Percentiles rank a stretch among this genome's conserved stretches.
These are phyloP conservation scores for Diaporthe australafricana DNA, from an alignment of 2,329 filamentous ascomycete species.

Conservation along the genomic window DNA sequence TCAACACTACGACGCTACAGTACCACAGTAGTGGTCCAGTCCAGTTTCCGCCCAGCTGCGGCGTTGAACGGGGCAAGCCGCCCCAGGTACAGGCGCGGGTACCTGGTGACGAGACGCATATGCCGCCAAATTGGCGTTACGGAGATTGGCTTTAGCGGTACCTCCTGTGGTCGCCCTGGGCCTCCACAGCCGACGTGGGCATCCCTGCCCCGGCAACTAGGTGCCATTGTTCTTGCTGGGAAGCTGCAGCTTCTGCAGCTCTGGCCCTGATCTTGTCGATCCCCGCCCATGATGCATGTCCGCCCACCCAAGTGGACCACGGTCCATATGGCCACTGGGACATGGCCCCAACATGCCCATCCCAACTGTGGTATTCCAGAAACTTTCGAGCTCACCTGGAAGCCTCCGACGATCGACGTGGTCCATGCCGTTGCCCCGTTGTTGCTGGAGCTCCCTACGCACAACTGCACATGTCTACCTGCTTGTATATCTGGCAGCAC, in stretches of 20 bases:
- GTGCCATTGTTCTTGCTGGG: conserved; percentile 21
- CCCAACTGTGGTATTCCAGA: conserved; percentile 22
- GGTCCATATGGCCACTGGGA: conserved; percentile 23
- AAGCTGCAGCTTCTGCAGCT: conserved; percentile 3
- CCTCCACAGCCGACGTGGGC: conserved; percentile 24
- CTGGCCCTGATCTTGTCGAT: conserved; percentile 24
- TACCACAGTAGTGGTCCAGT: not conserved
- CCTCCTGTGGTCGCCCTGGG: conserved; percentile 7
- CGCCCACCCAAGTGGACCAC: not conserved
- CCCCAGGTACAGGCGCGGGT: conserved; percentile 26
- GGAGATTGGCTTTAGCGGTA: conserved; percentile 20
- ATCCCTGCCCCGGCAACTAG: conserved; percentile 20
- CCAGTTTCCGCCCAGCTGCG: conserved; percentile 6
- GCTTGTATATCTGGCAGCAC: not conserved
- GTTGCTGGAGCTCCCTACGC: not conserved
- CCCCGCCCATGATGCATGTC: conserved; percentile 19
- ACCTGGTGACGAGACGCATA: conserved; percentile 18
- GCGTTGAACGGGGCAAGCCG: not conserved
- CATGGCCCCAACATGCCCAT: not conserved
- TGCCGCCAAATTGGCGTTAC: conserved; percentile 14
- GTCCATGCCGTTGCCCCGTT: not conserved
- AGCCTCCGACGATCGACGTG: conserved; percentile 16
- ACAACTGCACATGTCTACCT: no score
- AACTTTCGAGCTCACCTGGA: conserved; percentile 7
- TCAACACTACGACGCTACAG: not conserved